Evolutionary conservation across 345 rosid genomes (phyloP).

Genomic region (Brassica napus): Da-Ae NC_063447.1:53596001-53596500

Average conservation of each 20-base stretch:
- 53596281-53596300: too few species aligned
- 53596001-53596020: constrained; percentile 3
- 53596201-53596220: neutral
- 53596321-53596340: too few species aligned
- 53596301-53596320: too few species aligned
- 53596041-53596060: constrained; percentile 22
- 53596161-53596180: constrained; percentile 89
- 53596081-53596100: neutral
- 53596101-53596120: constrained; percentile 48
- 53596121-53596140: constrained; percentile 88
- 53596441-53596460: too few species aligned
- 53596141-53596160: constrained; percentile 93
- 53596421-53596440: too few species aligned
- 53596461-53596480: too few species aligned
- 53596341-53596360: too few species aligned
- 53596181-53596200: constrained; percentile 71
- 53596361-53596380: too few species aligned
- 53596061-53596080: constrained; percentile 7
- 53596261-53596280: neutral
- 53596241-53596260: constrained; percentile 2
- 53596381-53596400: too few species aligned
- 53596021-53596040: constrained; percentile 33
- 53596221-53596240: neutral
- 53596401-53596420: too few species aligned
- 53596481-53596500: too few species aligned